A percentile compares a stretch with the other conserved stretches of the same genome.
Conservation (phyloP, 306 rosid genomes). For the Dalbergia cochinchinensis region DNA sequence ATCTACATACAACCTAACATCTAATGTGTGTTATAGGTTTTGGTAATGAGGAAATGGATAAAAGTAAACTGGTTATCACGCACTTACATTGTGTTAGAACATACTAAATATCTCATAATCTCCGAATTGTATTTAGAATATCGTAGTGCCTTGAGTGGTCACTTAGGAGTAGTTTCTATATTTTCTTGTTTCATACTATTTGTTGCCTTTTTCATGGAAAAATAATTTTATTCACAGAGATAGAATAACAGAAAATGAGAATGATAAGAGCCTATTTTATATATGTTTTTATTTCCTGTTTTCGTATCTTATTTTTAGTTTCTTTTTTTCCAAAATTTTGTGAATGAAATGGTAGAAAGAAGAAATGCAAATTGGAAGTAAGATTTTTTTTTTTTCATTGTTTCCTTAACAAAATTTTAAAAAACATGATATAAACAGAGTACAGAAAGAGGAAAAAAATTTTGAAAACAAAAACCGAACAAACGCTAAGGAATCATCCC, state of each 20-base stretch:
- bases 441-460: no score
- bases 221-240: not conserved
- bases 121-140: not conserved
- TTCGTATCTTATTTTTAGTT: no score
- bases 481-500: not conserved
- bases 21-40: conserved; percentile 18
- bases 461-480: no score
- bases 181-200: not conserved
- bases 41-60: conserved; percentile 9
- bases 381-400: no score
- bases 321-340: no score
- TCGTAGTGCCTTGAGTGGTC: not conserved
- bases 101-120: not conserved
- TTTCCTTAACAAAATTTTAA: no score
- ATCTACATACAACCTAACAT: conserved; percentile 19
- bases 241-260: not conserved
- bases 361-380: no score
- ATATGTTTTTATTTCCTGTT: no score
- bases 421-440: no score
- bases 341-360: no score
- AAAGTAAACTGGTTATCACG: not conserved
- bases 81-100: not conserved
- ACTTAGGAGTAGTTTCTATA: not conserved
- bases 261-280: not conserved
- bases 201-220: not conserved